Evolutionary conservation across 768 basidiomycete species (phyloP).

Genomic region (Boletus reticuloceps): DNA sequence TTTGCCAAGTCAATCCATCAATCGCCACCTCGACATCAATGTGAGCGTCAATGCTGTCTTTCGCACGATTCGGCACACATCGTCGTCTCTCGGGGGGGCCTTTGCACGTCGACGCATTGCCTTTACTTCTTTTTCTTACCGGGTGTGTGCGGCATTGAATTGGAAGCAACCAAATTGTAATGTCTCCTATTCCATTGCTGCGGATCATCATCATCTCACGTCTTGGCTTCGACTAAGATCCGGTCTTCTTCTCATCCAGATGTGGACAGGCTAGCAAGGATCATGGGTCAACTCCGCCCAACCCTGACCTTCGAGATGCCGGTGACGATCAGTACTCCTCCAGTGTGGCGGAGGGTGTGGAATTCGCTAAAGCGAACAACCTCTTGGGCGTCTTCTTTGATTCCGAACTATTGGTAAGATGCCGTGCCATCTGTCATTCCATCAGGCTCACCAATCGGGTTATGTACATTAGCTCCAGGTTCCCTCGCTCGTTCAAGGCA

Average conservation of each 20-base stretch:
- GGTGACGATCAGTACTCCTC: conserved; percentile 50
- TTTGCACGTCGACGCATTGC: conserved; percentile 72
- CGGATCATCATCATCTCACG: conserved; percentile 21
- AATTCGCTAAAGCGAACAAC: conserved; percentile 91
- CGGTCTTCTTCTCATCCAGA: conserved; percentile 90
- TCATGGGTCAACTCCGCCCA: conserved; percentile 38
- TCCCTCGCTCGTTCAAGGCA: conserved; percentile 84
- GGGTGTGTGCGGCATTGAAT: conserved; percentile 86
- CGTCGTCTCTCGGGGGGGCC: conserved; percentile 47
- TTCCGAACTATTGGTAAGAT: conserved; percentile 75
- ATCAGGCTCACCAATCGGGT: conserved; percentile 10
- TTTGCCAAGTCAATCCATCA: conserved; percentile 42
- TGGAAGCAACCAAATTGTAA: conserved; percentile 99
- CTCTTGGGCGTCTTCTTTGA: conserved; percentile 89
- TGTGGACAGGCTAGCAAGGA: conserved; percentile 63
- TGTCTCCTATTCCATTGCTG: conserved; percentile 13
- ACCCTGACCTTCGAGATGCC: conserved; percentile 36
- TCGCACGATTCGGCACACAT: conserved; percentile 73
- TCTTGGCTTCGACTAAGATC: conserved; percentile 54
- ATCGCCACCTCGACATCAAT: conserved; percentile 70
- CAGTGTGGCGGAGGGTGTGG: conserved; percentile 87
- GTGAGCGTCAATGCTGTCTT: conserved; percentile 81
- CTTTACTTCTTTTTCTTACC: conserved; percentile 91
- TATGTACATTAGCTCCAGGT: conserved; percentile 58
- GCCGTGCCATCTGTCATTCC: conserved; percentile 2